Base-by-base conservation (phyloP, 768 basidiomycete species). In the Russula abietina region DNA sequence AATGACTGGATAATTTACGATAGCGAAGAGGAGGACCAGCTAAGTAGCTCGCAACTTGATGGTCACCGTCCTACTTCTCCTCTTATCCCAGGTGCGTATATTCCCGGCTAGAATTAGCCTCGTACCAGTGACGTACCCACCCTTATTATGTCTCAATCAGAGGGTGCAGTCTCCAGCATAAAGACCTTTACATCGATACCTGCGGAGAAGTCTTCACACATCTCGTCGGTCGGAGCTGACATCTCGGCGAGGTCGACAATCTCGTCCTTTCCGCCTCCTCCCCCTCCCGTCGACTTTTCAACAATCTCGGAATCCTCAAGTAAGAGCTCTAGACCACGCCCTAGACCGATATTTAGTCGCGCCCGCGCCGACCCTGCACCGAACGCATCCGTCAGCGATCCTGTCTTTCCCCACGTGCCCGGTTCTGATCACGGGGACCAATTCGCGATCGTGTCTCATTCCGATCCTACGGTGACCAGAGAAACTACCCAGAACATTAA, bases 21-120 rank as follows among this genome's bases (percentile, higher is more conserved):
- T n/a, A 67, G 67, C 19, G 67, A 67, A 50, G 67, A 66, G 43
- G 67, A 67, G 49, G 65, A 62, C 36, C 54, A 64, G 39, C 19
- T 64, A 2, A 24, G 32, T 30, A 46, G 33, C 26, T 4, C 48
- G 33, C 39, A 60, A 36, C 52, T 24, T 12, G 33, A 55, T 32
- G 46, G 17, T n/a, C 54, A 24, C 26, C 54, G 22, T 39, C 10
- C 60, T n/a, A 7, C 41, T 22, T 24, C 49, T 41, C 48, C 54
- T 5, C 10, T 55, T 53, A 46, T 28, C 32, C 53, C 53, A 60
- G 63, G 63, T 64, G 58, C 48, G 63, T 59, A 51, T 59, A 32
- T 38, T 49, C 43, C 30, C 14, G 39, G 26, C 41, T 51, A 59
- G 46, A 38, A 36, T 59, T 41, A 48, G 58, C 59, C 63, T 50